Conservation (phyloP, 1,284 basidiomycete species). For the Ceratobasidium sp. region DNA sequence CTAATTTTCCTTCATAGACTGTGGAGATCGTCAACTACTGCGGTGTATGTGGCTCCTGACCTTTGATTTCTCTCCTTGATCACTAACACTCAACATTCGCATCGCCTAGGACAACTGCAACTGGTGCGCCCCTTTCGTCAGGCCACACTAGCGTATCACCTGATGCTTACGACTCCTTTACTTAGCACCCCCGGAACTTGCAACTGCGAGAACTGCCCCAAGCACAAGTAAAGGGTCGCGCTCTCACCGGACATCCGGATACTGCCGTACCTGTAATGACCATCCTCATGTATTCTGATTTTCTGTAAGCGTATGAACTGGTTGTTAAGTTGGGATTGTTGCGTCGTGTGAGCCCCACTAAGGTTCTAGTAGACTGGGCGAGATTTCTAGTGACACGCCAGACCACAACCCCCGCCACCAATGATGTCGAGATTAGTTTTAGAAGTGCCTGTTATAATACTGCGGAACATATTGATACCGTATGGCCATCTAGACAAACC, state of each 20-base stretch:
- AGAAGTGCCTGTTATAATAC: too few relatives aligned
- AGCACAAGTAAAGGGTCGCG: background rate
- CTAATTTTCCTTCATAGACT: background rate
- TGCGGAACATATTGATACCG: too few relatives aligned
- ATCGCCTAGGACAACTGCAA: constrained; percentile 15
- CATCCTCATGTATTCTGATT: constrained; percentile 1
- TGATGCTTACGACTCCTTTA: background rate
- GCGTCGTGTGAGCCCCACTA: too few relatives aligned
- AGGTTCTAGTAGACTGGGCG: too few relatives aligned
- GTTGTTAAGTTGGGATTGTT: too few relatives aligned
- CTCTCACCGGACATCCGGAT: background rate
- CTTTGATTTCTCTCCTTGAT: background rate
- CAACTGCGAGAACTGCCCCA: constrained; percentile 25
- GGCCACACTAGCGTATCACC: background rate
- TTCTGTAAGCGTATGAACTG: constrained; percentile 32
- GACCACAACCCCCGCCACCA: too few relatives aligned
- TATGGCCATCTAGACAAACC: too few relatives aligned
- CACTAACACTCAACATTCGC: background rate
- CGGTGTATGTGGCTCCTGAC: constrained; percentile 6
- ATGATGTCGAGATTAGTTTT: too few relatives aligned
- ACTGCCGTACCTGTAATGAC: background rate
- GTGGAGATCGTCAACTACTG: constrained; percentile 36
- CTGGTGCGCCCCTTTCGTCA: background rate
- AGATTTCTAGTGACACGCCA: too few relatives aligned
- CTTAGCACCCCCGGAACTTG: background rate